phyloP scores from a whole-genome alignment of 768 basidiomycete genomes.

The Kwoniella sp. region DNA sequence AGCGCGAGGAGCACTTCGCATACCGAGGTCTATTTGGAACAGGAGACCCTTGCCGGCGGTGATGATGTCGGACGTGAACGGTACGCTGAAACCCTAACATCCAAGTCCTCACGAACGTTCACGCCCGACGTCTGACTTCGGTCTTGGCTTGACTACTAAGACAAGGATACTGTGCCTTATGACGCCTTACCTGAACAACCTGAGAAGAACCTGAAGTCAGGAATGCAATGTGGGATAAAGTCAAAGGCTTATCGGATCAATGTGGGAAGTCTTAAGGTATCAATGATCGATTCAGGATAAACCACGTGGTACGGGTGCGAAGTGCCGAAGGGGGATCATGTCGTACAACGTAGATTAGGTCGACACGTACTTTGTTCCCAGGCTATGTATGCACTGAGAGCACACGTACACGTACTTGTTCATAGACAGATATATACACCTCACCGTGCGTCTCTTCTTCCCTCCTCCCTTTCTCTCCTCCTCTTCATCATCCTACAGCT shows the following conservation, averaged over 20 bases:
- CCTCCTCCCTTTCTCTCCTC: not conserved
- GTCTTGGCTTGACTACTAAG: too few species aligned
- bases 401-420: not conserved
- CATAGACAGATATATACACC: not conserved
- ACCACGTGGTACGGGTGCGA: not conserved
- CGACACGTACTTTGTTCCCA: not conserved
- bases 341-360: slow-evolving; percentile 4
- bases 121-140: not conserved
- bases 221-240: not conserved
- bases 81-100: too few species aligned
- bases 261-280: too few species aligned
- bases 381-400: not conserved
- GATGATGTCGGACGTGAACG: too few species aligned
- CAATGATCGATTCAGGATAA: not conserved
- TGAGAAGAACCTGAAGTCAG: not conserved
- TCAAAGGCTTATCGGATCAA: not conserved
- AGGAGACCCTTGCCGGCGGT: too few species aligned
- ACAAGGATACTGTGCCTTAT: not conserved
- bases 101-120: not conserved
- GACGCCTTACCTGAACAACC: too few species aligned
- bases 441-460: slow-evolving; percentile 1
- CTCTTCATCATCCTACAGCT: slow-evolving; percentile 11
- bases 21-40: too few species aligned
- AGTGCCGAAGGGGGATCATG: not conserved
- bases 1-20: too few species aligned